These are phyloP conservation scores for Microbotryum lychnidis-dioicae DNA, from an alignment of 1,284 basidiomycete species.

Conservation along the genomic window DNA sequence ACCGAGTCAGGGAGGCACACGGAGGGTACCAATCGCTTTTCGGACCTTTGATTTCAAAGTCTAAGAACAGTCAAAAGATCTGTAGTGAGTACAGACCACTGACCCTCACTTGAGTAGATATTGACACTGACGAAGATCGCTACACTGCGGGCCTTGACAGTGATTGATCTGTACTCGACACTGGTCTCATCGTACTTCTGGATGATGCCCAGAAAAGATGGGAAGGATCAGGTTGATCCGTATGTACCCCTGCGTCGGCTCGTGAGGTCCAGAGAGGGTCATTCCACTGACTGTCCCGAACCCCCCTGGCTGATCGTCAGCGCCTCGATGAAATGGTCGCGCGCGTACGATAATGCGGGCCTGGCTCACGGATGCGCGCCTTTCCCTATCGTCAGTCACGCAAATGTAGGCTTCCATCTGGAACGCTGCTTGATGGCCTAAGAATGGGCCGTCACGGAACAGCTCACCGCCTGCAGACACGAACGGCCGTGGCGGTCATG, in stretches of 20 bases:
- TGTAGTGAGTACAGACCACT: not conserved
- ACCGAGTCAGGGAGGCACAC: not conserved
- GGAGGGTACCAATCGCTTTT: not conserved
- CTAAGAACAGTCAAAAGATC: not conserved
- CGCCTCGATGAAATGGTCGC: slow-evolving; percentile 9
- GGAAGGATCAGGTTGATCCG: slow-evolving; percentile 1
- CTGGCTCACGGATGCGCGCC: slow-evolving; percentile 18
- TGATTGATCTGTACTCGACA: slow-evolving; percentile 1
- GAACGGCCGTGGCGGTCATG: slow-evolving; percentile 31
- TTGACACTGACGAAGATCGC: not conserved
- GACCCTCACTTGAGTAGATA: too few species aligned
- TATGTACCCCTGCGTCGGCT: not conserved
- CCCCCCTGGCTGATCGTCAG: too few species aligned
- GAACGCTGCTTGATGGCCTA: not conserved
- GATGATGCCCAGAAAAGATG: not conserved
- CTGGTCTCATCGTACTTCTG: not conserved
- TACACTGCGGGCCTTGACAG: not conserved
- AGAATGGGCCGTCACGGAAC: too few species aligned
- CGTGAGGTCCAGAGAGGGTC: not conserved
- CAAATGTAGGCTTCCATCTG: not conserved
- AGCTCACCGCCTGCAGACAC: slow-evolving; percentile 29
- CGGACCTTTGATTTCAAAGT: not conserved
- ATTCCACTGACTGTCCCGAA: too few species aligned
- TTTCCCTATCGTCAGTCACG: slow-evolving; percentile 20
- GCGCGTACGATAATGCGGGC: slow-evolving; percentile 11